Evolutionary conservation across 306 rosid species (phyloP).

Genomic region (Begonia masoniana): DNA sequence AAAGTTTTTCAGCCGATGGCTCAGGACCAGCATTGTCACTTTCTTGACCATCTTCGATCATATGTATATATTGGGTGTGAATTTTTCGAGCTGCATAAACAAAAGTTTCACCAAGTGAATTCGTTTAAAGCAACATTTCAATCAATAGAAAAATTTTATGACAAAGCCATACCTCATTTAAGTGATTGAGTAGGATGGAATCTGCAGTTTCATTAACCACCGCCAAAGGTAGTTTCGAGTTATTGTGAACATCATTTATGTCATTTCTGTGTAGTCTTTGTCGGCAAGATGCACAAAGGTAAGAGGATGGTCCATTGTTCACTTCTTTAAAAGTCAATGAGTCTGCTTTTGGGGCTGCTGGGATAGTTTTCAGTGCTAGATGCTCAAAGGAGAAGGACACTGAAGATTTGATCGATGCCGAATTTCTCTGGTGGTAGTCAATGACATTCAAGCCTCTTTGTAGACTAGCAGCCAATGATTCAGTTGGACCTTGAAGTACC

Average conservation of each 20-base stretch:
- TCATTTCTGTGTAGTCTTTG: conserved; percentile 24
- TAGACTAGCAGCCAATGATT: conserved; percentile 89
- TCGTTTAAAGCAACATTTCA: too few relatives aligned
- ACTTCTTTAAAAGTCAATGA: conserved; percentile 25
- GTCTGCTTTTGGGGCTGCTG: conserved; percentile 30
- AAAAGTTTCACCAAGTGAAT: too few relatives aligned
- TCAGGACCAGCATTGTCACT: too few relatives aligned
- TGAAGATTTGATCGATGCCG: conserved; percentile 47
- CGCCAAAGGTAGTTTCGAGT: conserved; percentile 1
- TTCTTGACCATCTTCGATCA: too few relatives aligned
- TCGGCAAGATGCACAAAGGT: conserved; percentile 63
- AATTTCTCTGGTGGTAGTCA: conserved; percentile 72
- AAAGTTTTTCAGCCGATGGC: too few relatives aligned
- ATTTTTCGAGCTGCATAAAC: too few relatives aligned
- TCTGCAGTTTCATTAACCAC: too few relatives aligned
- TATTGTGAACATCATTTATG: conserved; percentile 23
- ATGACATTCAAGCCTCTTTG: conserved; percentile 86
- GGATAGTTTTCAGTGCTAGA: conserved; percentile 41
- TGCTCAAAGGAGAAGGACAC: conserved; percentile 81
- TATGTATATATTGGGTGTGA: too few relatives aligned
- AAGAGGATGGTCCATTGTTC: conserved; percentile 26
- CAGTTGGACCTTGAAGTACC: conserved; percentile 53
- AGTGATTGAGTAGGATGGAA: too few relatives aligned
- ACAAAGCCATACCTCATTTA: too few relatives aligned
- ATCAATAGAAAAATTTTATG: too few relatives aligned